A percentile compares a stretch with the other conserved stretches of the same genome.
These are phyloP conservation scores for Ilyonectria sp. DNA, from an alignment of 2,329 filamentous ascomycete genomes.

Conservation along the genomic window DNA sequence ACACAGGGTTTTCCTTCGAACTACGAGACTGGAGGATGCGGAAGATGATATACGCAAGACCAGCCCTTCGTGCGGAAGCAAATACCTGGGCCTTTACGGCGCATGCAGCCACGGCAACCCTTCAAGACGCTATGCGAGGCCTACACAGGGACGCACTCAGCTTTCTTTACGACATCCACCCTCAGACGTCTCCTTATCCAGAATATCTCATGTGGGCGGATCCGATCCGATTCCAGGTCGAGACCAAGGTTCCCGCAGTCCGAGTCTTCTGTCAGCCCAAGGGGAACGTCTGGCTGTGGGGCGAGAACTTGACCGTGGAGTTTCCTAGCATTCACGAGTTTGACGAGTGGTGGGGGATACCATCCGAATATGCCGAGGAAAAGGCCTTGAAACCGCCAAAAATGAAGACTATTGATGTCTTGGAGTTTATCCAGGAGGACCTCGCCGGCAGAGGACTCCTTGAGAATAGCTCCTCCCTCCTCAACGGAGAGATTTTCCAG, in stretches of 20 bases:
- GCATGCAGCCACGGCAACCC: constrained; percentile 8
- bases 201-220: background rate
- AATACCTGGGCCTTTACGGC: constrained; percentile 30
- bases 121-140: constrained; percentile 22
- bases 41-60: constrained; percentile 19
- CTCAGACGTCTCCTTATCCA: background rate
- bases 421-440: background rate
- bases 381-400: background rate
- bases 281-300: background rate
- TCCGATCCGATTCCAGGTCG: background rate
- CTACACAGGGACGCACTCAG: background rate
- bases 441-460: constrained; percentile 10
- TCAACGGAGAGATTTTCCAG: constrained; percentile 14
- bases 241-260: constrained; percentile 19
- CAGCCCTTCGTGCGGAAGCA: background rate
- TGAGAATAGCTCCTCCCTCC: background rate
- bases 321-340: constrained; percentile 15
- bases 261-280: constrained; percentile 8
- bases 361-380: background rate
- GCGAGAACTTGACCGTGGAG: constrained; percentile 1
- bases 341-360: constrained; percentile 1
- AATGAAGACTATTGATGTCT: constrained; percentile 2
- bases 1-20: constrained; percentile 7
- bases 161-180: background rate
- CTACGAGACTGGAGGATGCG: constrained; percentile 20